Percentiles rank a stretch among this genome's conserved stretches.
Conservation (phyloP, 2,329 filamentous ascomycete genomes). For the Fusarium sp. region DNA sequence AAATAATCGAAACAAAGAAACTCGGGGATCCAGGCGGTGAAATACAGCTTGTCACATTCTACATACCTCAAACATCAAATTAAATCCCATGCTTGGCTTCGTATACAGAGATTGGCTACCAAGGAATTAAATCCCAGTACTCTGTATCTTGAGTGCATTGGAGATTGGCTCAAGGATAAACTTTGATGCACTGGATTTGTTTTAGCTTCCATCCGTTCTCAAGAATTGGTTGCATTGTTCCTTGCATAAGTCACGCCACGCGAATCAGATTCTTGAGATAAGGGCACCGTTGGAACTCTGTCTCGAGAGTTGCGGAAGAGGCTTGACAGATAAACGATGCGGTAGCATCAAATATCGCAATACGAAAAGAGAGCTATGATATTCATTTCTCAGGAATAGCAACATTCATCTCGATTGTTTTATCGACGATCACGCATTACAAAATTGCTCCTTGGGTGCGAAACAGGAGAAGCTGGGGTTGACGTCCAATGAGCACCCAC, state of each 20-base stretch:
- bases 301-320: not conserved
- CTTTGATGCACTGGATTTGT: conserved; percentile 12
- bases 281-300: not conserved
- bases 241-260: conserved; percentile 28
- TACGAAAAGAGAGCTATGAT: conserved; percentile 3
- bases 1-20: not conserved
- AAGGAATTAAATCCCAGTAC: conserved; percentile 14
- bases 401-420: conserved; percentile 28
- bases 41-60: not conserved
- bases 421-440: conserved; percentile 31
- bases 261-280: not conserved
- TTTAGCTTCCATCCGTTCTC: conserved; percentile 13
- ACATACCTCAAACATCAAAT: not conserved
- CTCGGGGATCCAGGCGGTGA: not conserved
- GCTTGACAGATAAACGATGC: not conserved
- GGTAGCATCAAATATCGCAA: conserved; percentile 12
- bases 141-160: conserved; percentile 9
- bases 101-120: conserved; percentile 24
- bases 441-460: conserved; percentile 37
- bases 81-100: not conserved
- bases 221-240: conserved; percentile 9
- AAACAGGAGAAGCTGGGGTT: conserved; percentile 36
- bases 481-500: conserved; percentile 26
- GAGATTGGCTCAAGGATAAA: conserved; percentile 25
- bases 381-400: conserved; percentile 1